These are phyloP conservation scores for Zygosaccharomyces pseudobailii DNA, from an alignment of 1,139 yeast species.

Conservation along the genomic window DNA sequence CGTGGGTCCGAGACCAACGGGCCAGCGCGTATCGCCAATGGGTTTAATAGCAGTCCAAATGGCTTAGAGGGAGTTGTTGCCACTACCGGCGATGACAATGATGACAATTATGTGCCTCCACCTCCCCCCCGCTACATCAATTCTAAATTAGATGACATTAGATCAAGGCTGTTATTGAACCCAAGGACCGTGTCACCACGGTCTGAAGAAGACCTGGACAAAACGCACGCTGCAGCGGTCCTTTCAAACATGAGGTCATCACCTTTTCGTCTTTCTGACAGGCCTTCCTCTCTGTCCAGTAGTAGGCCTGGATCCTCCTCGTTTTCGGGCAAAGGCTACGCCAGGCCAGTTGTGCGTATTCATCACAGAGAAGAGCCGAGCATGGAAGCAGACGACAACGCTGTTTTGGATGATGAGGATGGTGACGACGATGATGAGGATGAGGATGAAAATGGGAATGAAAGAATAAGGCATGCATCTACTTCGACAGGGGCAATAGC, in stretches of 20 bases:
- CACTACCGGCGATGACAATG: slow-evolving; percentile 8
- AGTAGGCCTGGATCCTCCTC: slow-evolving; percentile 29
- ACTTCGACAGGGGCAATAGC: slow-evolving; percentile 19
- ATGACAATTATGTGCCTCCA: slow-evolving; percentile 18
- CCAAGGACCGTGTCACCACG: slow-evolving; percentile 17
- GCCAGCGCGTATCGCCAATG: slow-evolving; percentile 2
- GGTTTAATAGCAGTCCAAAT: not conserved
- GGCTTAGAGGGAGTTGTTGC: slow-evolving; percentile 2
- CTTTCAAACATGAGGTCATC: slow-evolving; percentile 34
- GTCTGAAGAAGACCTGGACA: slow-evolving; percentile 25
- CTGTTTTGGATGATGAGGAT: slow-evolving; percentile 15
- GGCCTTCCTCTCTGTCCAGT: slow-evolving; percentile 7
- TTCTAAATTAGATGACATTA: slow-evolving; percentile 31
- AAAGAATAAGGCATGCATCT: slow-evolving; percentile 28
- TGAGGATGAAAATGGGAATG: slow-evolving; percentile 31
- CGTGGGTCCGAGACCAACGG: slow-evolving; percentile 3
- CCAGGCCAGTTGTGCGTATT: slow-evolving; percentile 24
- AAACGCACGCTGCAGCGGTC: slow-evolving; percentile 33
- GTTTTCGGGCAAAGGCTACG: slow-evolving; percentile 14
- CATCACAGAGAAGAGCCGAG: slow-evolving; percentile 20
- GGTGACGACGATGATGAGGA: slow-evolving; percentile 21
- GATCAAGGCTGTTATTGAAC: slow-evolving; percentile 25
- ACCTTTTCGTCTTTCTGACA: slow-evolving; percentile 25
- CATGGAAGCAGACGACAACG: slow-evolving; percentile 18
- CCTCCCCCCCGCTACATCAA: slow-evolving; percentile 31